Conservation (phyloP, 2,329 filamentous ascomycete genomes). For the Pseudomassariella vexata region DNA sequence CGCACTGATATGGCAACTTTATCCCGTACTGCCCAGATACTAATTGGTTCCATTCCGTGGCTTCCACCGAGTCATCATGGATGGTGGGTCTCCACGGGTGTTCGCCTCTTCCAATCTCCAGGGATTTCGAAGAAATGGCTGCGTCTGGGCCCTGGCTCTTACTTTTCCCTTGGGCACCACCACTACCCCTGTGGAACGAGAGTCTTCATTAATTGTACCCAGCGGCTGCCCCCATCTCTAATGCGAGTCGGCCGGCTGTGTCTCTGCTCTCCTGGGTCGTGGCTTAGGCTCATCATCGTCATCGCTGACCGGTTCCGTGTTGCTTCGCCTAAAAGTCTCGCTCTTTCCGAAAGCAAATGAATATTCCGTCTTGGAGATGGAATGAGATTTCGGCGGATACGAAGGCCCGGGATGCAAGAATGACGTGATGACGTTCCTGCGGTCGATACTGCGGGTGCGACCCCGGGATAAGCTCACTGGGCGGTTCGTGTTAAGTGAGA, state of each 20-base stretch:
- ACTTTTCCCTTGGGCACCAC: no score
- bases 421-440: constrained; percentile 16
- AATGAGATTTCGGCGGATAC: constrained; percentile 12
- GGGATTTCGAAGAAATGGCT: no score
- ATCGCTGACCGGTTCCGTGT: constrained; percentile 8
- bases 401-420: constrained; percentile 23
- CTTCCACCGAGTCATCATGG: no score
- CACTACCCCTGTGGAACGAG: no score
- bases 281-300: constrained; percentile 8
- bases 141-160: no score
- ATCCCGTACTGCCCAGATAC: no score
- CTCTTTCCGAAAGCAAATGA: constrained; percentile 9
- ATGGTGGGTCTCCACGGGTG: no score
- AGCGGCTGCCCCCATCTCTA: constrained; percentile 21
- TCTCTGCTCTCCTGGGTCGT: constrained; percentile 13
- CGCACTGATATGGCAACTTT: no score
- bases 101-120: no score
- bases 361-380: constrained; percentile 12
- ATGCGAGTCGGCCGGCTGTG: constrained; percentile 14
- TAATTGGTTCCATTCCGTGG: no score
- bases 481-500: constrained; percentile 18
- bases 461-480: constrained; percentile 15
- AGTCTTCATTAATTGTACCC: no score
- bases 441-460: constrained; percentile 22
- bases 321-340: constrained; percentile 17